Evolutionary conservation across 1,284 basidiomycete genomes (phyloP).

Genomic region (Ustilago shanxiensis): DNA sequence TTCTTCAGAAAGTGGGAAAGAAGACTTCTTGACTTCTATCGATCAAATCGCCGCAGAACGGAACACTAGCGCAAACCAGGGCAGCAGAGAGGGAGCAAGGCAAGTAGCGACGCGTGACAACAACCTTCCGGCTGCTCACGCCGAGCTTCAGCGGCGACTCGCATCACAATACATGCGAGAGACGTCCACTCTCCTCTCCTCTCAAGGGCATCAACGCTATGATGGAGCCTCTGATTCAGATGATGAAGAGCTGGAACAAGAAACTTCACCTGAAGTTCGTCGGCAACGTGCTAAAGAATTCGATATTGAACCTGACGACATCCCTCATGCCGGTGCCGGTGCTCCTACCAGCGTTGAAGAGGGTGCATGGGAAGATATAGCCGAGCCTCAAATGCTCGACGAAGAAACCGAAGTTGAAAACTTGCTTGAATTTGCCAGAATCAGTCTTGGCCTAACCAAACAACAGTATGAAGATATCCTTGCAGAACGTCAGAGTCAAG

Average conservation of each 20-base stretch:
- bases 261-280: constrained; percentile 27
- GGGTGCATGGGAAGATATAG: constrained; percentile 18
- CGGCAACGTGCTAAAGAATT: constrained; percentile 29
- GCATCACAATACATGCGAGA: constrained; percentile 52
- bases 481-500: constrained; percentile 33
- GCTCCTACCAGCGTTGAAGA: not conserved
- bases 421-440: constrained; percentile 54
- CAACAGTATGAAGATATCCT: constrained; percentile 57
- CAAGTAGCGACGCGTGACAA: constrained; percentile 12
- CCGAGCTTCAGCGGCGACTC: constrained; percentile 28
- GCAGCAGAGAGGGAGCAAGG: not conserved
- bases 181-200: constrained; percentile 29
- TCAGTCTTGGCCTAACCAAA: constrained; percentile 44
- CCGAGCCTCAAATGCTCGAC: constrained; percentile 14
- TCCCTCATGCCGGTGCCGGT: constrained; percentile 1
- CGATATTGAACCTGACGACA: constrained; percentile 31
- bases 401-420: constrained; percentile 47
- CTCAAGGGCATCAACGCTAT: constrained; percentile 32
- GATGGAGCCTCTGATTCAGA: constrained; percentile 54
- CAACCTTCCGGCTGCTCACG: constrained; percentile 25
- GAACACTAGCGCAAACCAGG: not conserved
- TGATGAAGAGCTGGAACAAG: constrained; percentile 38
- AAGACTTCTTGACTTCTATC: constrained; percentile 33
- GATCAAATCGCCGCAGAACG: constrained; percentile 26
- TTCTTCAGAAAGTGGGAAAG: not conserved